These are phyloP conservation scores for Alternaria arborescens DNA, from an alignment of 2,329 filamentous ascomycete genomes.

Conservation along the genomic window DNA sequence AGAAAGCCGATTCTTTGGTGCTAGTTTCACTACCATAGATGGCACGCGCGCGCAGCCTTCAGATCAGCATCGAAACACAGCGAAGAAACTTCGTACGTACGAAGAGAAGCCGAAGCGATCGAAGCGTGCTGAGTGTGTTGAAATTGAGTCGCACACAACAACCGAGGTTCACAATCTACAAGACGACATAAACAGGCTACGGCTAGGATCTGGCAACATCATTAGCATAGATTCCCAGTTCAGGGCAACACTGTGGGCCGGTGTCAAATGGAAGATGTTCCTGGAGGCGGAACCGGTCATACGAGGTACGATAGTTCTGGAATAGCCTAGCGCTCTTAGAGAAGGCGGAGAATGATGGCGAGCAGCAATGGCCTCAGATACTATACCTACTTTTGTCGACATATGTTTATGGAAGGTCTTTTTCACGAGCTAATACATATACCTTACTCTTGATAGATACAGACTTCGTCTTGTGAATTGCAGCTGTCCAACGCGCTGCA, in stretches of 20 bases:
- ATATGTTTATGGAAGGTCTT: neutral
- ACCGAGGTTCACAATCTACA: neutral
- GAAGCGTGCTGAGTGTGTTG: neutral
- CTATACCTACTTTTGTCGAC: neutral
- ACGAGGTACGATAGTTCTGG: neutral
- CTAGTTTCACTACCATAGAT: neutral
- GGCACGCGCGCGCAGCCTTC: neutral
- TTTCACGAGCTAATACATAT: neutral
- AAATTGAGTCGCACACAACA: neutral
- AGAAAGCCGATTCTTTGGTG: neutral
- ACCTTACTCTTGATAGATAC: neutral
- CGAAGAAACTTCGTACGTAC: neutral
- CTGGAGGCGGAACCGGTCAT: neutral
- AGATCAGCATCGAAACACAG: neutral
- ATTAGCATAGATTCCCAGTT: neutral
- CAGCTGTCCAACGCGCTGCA: neutral
- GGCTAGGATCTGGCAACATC: neutral
- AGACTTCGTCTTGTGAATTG: neutral
- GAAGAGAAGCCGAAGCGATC: neutral
- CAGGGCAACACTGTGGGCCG: neutral
- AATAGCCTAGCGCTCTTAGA: neutral
- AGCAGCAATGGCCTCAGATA: neutral
- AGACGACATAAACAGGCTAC: neutral
- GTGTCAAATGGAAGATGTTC: neutral
- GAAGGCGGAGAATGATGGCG: neutral